These are phyloP conservation scores for Penicillium soppii DNA, from an alignment of 495 filamentous ascomycete species.

Conservation along the genomic window DNA sequence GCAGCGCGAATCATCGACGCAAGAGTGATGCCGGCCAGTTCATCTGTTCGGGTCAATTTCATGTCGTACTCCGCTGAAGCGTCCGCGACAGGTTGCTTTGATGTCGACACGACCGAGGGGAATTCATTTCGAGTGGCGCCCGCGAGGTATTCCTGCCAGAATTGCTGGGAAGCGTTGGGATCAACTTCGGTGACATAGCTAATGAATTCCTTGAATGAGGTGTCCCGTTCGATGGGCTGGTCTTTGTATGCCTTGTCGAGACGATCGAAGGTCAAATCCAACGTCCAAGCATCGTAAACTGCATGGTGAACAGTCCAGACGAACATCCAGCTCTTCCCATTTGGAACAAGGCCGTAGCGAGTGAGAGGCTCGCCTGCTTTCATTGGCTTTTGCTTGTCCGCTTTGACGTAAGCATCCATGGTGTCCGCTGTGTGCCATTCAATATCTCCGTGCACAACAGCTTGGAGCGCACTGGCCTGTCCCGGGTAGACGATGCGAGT, in stretches of 20 bases:
- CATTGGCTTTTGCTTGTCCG: conserved; percentile 39
- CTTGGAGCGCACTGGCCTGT: conserved; percentile 48
- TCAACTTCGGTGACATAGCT: conserved; percentile 11
- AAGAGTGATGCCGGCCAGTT: conserved; percentile 18
- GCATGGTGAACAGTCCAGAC: conserved; percentile 16
- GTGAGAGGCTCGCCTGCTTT: conserved; percentile 43
- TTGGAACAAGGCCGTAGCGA: conserved; percentile 38
- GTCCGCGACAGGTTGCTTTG: conserved; percentile 29
- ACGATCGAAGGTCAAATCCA: conserved; percentile 19
- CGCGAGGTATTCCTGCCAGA: conserved; percentile 26
- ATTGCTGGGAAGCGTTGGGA: conserved; percentile 13
- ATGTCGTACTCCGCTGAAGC: conserved; percentile 1
- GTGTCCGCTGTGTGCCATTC: conserved; percentile 18
- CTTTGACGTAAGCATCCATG: conserved; percentile 35
- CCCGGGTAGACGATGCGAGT: conserved; percentile 34
- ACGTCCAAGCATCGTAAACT: conserved; percentile 15
- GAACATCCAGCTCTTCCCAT: background rate
- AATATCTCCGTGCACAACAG: conserved; percentile 23
- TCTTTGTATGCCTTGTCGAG: conserved; percentile 12
- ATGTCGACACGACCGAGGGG: conserved; percentile 41
- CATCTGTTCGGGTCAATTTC: conserved; percentile 10
- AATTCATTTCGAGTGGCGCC: conserved; percentile 34
- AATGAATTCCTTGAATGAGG: conserved; percentile 23
- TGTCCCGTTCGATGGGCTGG: conserved; percentile 1
- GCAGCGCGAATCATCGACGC: conserved; percentile 14